Evolutionary conservation across 78 protist genomes (phyloP).

Genomic region (Acrasis kona): DNA sequence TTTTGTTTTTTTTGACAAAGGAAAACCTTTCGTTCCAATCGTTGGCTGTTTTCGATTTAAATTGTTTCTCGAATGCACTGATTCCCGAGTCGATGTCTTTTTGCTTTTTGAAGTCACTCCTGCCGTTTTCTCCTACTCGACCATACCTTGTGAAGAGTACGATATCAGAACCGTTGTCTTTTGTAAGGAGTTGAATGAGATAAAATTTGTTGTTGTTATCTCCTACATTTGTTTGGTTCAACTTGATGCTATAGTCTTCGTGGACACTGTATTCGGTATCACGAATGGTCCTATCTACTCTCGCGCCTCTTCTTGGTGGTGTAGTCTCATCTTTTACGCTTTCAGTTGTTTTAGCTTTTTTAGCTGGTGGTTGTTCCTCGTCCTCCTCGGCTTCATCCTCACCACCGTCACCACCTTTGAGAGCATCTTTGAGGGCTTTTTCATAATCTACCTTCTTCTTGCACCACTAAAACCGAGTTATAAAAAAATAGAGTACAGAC

Average conservation of each 20-base stretch:
- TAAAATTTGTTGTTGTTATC: conserved; percentile 42
- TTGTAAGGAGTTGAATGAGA: conserved; percentile 21
- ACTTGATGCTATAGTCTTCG: background rate
- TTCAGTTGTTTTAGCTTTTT: no score
- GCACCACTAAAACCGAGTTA: no score
- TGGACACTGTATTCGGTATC: background rate
- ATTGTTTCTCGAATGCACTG: conserved; percentile 27
- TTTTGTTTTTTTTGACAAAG: background rate
- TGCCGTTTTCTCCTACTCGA: conserved; percentile 30
- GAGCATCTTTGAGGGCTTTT: no score
- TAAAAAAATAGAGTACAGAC: no score
- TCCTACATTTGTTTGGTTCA: conserved; percentile 34
- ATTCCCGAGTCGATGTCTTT: no score
- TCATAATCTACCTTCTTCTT: no score
- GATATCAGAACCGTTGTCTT: background rate
- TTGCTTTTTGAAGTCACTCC: background rate
- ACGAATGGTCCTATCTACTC: no score
- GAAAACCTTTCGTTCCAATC: background rate
- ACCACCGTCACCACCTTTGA: no score
- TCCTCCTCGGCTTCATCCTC: no score
- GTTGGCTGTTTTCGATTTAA: conserved; percentile 24
- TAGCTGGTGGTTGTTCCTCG: no score
- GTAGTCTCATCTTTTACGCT: no score
- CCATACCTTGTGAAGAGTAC: conserved; percentile 37
- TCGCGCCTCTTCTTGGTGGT: no score